Evolutionary conservation across 768 basidiomycete genomes (phyloP).

Genomic region (Melanogaster broomeanus): DNA sequence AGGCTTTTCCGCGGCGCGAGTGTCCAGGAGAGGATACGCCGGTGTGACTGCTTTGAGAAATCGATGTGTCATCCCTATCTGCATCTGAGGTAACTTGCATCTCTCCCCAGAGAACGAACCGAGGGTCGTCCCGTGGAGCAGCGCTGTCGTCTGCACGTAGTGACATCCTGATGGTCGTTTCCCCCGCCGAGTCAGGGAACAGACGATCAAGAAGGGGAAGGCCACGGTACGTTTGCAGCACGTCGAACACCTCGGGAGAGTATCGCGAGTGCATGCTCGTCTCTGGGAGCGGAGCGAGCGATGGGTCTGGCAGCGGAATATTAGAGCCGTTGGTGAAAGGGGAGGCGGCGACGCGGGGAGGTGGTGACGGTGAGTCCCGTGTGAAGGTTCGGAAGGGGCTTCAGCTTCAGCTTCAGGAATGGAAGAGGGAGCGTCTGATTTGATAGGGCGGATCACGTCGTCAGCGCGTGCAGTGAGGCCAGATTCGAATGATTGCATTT

Average conservation of each 20-base stretch:
- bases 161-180: conserved; percentile 74
- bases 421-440: conserved; percentile 10
- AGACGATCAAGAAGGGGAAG: conserved; percentile 73
- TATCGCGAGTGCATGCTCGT: conserved; percentile 61
- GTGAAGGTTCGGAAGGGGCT: background rate
- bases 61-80: conserved; percentile 40
- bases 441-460: conserved; percentile 25
- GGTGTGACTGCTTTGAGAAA: conserved; percentile 39
- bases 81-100: conserved; percentile 32
- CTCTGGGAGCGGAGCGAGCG: conserved; percentile 43
- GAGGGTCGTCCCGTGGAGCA: conserved; percentile 82
- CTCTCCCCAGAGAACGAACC: conserved; percentile 91
- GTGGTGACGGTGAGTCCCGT: conserved; percentile 12
- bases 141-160: conserved; percentile 65
- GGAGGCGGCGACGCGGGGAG: conserved; percentile 24
- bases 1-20: conserved; percentile 38
- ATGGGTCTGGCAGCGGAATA: conserved; percentile 27
- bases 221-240: conserved; percentile 78
- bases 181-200: conserved; percentile 52
- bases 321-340: conserved; percentile 31
- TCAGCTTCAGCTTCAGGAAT: conserved; percentile 1
- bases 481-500: conserved; percentile 89
- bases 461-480: conserved; percentile 71
- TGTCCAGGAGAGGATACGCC: conserved; percentile 40
- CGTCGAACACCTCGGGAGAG: conserved; percentile 76